phyloP scores from a whole-genome alignment of 192 early-diverging fungal species.

The Geranomyces variabilis region DNA sequence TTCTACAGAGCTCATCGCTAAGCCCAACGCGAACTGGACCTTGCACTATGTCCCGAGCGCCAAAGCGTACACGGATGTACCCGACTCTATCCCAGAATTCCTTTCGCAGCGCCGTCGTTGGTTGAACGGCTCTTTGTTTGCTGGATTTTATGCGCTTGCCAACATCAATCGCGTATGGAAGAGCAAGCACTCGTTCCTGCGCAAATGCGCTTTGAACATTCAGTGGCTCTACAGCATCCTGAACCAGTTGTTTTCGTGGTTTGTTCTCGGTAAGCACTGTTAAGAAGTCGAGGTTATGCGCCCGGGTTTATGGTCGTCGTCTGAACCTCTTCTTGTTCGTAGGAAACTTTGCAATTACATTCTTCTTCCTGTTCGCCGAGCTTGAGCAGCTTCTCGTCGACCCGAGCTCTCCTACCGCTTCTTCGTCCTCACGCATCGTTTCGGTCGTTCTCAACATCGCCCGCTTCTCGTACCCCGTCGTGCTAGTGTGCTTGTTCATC shows the following conservation, averaged over 20 bases:
- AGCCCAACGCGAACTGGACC: constrained; percentile 66
- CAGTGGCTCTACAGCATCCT: constrained; percentile 61
- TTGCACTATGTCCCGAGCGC: constrained; percentile 74
- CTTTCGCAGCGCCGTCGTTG: constrained; percentile 59
- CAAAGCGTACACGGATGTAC: constrained; percentile 84
- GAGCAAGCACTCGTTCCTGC: constrained; percentile 64
- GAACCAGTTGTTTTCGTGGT: constrained; percentile 66
- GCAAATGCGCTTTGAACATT: constrained; percentile 71
- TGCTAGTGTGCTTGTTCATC: constrained; percentile 47
- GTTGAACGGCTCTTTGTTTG: constrained; percentile 64
- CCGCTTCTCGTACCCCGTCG: constrained; percentile 36
- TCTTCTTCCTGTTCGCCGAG: constrained; percentile 51
- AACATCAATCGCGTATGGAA: constrained; percentile 68
- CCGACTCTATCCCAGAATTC: constrained; percentile 62
- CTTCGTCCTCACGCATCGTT: constrained; percentile 21
- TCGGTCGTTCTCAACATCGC: constrained; percentile 29
- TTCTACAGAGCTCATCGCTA: constrained; percentile 70
- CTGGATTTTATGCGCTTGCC: constrained; percentile 68
- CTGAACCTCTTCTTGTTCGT: not conserved
- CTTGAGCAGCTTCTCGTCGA: constrained; percentile 41
- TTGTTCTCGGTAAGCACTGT: constrained; percentile 33
- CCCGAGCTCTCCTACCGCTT: constrained; percentile 11
- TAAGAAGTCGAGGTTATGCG: not conserved
- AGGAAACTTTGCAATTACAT: constrained; percentile 45
- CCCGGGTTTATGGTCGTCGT: not conserved